Evolutionary conservation across 257 asterid genomes (phyloP).

Genomic region (Solanum stenotomum): DNA sequence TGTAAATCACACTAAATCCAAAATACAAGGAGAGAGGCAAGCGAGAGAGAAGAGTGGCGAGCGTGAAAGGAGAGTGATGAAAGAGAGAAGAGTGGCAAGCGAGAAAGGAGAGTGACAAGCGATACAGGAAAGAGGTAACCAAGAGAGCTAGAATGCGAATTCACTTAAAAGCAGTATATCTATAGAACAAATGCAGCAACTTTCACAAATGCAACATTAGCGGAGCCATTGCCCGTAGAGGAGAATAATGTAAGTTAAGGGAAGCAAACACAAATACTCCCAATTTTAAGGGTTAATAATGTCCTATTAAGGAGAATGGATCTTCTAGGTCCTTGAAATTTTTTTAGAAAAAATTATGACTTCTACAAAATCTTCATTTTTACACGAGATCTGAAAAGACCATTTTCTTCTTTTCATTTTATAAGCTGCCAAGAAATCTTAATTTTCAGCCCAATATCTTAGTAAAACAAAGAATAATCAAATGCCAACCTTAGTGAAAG

Average conservation of each 20-base stretch:
- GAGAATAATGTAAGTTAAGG: too few relatives aligned
- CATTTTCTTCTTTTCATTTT: background rate
- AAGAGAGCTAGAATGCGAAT: fast-evolving
- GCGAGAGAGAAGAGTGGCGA: background rate
- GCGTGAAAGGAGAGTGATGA: background rate
- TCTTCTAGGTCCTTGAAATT: background rate
- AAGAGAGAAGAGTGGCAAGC: too few relatives aligned
- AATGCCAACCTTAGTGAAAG: background rate
- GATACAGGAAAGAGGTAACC: background rate
- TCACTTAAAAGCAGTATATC: background rate
- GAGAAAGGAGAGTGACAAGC: too few relatives aligned
- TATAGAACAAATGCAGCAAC: too few relatives aligned
- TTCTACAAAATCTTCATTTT: background rate
- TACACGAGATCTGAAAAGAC: background rate
- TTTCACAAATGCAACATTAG: too few relatives aligned
- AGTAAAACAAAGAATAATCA: background rate
- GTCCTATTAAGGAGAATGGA: background rate
- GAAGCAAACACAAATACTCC: too few relatives aligned
- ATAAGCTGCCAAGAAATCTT: background rate
- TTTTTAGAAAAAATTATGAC: too few relatives aligned
- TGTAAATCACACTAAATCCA: too few relatives aligned
- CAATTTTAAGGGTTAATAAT: too few relatives aligned
- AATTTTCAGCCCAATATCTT: background rate
- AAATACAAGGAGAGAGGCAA: too few relatives aligned
- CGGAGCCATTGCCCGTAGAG: too few relatives aligned